Percentiles rank a stretch among this genome's conserved stretches.
These are phyloP conservation scores for Aegilops bicornis DNA, from an alignment of 176 grass and related monocot species.

Conservation along the genomic window DNA sequence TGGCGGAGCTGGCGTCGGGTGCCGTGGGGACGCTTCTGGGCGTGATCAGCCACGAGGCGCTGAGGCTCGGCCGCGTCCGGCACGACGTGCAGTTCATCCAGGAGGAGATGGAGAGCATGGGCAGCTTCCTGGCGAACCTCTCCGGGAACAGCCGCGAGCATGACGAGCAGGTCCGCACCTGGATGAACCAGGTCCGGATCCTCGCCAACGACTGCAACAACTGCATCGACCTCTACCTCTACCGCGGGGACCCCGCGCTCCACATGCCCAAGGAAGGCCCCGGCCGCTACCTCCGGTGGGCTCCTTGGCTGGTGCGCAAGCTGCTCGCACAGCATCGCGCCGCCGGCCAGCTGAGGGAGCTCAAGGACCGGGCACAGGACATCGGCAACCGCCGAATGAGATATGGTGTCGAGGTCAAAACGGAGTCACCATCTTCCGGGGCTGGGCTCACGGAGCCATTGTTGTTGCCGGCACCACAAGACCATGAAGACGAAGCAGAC, in stretches of 20 bases:
- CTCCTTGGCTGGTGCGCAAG: not conserved
- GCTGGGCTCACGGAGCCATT: not conserved
- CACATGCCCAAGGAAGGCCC: not conserved
- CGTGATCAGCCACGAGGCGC: not conserved
- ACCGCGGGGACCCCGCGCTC: not conserved
- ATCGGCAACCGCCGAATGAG: not conserved
- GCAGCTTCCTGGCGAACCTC: conserved; percentile 20
- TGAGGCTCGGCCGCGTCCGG: not conserved
- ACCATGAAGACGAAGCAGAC: not conserved
- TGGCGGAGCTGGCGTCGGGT: not conserved
- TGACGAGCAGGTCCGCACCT: not conserved
- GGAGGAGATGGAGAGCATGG: conserved; percentile 7
- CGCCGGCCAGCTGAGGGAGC: not conserved
- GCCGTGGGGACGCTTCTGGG: not conserved
- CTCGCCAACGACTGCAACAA: conserved; percentile 7
- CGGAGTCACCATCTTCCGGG: not conserved
- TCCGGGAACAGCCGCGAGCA: not conserved
- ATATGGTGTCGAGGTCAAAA: not conserved
- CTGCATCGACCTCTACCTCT: conserved; percentile 10
- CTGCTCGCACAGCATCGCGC: not conserved
- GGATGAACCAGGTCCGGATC: conserved; percentile 7
- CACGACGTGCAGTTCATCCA: not conserved
- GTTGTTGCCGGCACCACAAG: not conserved
- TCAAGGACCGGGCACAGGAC: not conserved
- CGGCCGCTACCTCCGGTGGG: not conserved